Conservation (phyloP, 2,329 filamentous ascomycete species). For the Fusarium xylarioides region DNA sequence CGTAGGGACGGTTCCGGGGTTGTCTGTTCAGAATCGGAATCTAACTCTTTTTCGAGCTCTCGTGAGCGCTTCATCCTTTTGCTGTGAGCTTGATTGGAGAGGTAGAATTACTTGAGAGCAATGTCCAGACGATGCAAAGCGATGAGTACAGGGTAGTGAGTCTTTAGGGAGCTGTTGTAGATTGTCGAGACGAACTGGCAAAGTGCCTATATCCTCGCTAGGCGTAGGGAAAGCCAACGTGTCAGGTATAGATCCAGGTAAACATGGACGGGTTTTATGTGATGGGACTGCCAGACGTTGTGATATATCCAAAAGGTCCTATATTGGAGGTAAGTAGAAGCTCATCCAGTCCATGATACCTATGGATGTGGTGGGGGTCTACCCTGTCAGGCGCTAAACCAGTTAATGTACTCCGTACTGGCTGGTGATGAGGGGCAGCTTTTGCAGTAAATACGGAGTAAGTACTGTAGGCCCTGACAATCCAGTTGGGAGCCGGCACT, state of each 20-base stretch:
- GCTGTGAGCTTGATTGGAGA: slow-evolving; percentile 43
- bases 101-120: slow-evolving; percentile 42
- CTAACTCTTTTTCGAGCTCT: slow-evolving; percentile 61
- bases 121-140: slow-evolving; percentile 21
- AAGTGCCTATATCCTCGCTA: not conserved
- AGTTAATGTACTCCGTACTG: slow-evolving; percentile 5
- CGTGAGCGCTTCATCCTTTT: slow-evolving; percentile 70
- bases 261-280: not conserved
- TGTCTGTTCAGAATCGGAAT: slow-evolving; percentile 41
- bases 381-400: slow-evolving; percentile 17
- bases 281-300: not conserved
- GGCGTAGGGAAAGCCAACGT: not conserved
- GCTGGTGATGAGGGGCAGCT: slow-evolving; percentile 23
- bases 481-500: not conserved
- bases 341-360: not conserved
- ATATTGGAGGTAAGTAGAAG: slow-evolving; percentile 3
- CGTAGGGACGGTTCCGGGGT: slow-evolving; percentile 36
- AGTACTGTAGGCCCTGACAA: not conserved
- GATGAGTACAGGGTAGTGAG: slow-evolving; percentile 35
- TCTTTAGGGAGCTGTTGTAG: not conserved
- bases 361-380: slow-evolving; percentile 21
- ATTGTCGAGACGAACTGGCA: not conserved
- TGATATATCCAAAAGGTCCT: not conserved
- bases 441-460: not conserved
- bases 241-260: not conserved